Evolutionary conservation across 768 basidiomycete genomes (phyloP), one percentile per base, ranked within the genome.

Genomic region (Termitomyces sp.): DNA sequence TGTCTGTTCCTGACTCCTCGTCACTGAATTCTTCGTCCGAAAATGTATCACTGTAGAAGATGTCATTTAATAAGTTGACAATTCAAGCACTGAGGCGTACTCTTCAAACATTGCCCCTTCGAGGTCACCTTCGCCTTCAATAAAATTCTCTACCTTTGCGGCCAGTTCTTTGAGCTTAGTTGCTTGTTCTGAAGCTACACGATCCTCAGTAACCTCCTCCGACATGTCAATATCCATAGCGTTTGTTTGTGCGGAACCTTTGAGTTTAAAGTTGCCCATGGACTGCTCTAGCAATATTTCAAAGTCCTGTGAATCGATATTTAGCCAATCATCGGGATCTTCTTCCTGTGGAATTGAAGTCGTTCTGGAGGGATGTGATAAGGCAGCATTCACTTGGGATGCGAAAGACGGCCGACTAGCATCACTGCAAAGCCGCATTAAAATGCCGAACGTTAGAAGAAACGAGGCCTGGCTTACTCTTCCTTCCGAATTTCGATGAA

Each of bases 71-170:
- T 5, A 61, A 46, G 33, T 20, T 12, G 7, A 13, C n/a, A 14
- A 12, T 47, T 33, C 32, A 47, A 26, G 27, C n/a, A 30, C 20
- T 44, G 53, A 39, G 37, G 36, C 54, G 48, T 73, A 98, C 95
- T 98, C 96, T 54, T 87, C 85, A 66, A 99, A 96, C 61, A 79
- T 74, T 0, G 94, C 97, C 4, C 97, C 97, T 61, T 93, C 89
- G 9, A 97, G 59, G 58, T 91, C 89, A 2, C 97, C 97, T 67
- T 95, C 74, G 2, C 91, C 94, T 64, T 93, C 86, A 2, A 99
- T 87, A 68, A 99, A 99, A n/a, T 77, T 76, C 64, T 91, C 89
- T 1, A 99, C 93, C 68, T 92, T 91, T 59, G 81, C 74, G 12
- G 97, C 95, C 53, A 99, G 79, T 59, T 82, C 80, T 64, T 84